Base-by-base conservation (phyloP, 2,329 filamentous ascomycete species). In the Dactylellina haptotyla region DNA sequence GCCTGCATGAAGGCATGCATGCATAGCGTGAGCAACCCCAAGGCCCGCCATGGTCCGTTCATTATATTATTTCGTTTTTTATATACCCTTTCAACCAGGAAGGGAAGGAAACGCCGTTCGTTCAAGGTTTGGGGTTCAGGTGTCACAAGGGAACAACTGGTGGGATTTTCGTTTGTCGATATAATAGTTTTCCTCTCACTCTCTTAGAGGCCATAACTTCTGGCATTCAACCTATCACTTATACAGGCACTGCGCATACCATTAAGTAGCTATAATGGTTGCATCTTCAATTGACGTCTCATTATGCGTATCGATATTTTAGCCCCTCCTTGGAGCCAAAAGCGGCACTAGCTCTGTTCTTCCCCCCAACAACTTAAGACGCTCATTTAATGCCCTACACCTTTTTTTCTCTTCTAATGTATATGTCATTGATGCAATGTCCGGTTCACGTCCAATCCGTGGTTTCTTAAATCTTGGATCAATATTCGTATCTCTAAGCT, bases 21-120 rank as follows among this genome's bases (percentile, higher is more conserved):
- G 54, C 64, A 69, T 61, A 69, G 64, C 46, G 54, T 61, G 64
- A 61, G 56, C 58, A 50, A 54, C 20, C 48, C 64, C 54, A 69
- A 69, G 54, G 66, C 66, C 54, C 57, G 66, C 66, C 58, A 37
- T 71, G 66, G 50, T 57, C 66, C 66, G 57, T 62, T 16, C 53
- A 1, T 46, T 46, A 18, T 46, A 20, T 18, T 46, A 5, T 50
- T 50, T 50, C 39, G 50, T 20, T 30, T 56, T 28, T 43, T 16
- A 26, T 3, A 9, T 25, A 26, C 14, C 30, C 23, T 30, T 28
- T 18, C 37, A n/a, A 46, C 66, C 66, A 63, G 57, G 57, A 62
- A 71, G 57, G 56, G 57, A 70, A 70, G 65, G 56, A 70, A 70
- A 70, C 57, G 66, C 48, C 57, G 66, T 71, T 53, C 45, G 63